phyloP scores from a whole-genome alignment of 441 rosid genomes.

The Populus tomentosa region DNA sequence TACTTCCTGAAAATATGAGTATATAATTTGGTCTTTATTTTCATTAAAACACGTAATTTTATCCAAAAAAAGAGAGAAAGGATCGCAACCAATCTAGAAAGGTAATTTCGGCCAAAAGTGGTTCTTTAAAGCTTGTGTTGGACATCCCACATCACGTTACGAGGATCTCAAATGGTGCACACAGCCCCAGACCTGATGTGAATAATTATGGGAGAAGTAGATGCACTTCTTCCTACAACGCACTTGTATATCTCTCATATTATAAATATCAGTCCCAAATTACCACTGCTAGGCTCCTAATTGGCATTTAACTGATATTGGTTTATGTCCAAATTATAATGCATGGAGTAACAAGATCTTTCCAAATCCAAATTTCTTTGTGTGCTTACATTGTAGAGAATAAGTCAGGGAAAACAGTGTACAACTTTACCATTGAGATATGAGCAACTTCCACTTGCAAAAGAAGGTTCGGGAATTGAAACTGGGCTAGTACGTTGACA shows the following conservation, averaged over 20 bases:
- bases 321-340: neutral
- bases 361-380: neutral
- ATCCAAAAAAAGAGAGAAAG: neutral
- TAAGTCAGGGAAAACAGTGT: neutral
- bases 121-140: neutral
- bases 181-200: neutral
- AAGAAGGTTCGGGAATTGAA: slow-evolving; percentile 44
- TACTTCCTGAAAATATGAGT: slow-evolving; percentile 29
- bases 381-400: neutral
- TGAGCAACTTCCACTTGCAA: slow-evolving; percentile 29
- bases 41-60: neutral
- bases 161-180: neutral
- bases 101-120: neutral
- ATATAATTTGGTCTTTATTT: neutral
- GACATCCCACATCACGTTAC: neutral
- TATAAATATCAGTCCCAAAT: neutral
- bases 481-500: slow-evolving; percentile 23
- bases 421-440: slow-evolving; percentile 24
- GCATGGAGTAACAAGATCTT: neutral
- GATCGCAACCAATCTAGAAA: neutral
- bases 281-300: neutral
- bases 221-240: neutral
- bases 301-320: neutral
- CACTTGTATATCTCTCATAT: neutral
- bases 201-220: neutral